phyloP scores from a whole-genome alignment of 1,139 yeast genomes.

The Suhomyces anneliseae region DNA sequence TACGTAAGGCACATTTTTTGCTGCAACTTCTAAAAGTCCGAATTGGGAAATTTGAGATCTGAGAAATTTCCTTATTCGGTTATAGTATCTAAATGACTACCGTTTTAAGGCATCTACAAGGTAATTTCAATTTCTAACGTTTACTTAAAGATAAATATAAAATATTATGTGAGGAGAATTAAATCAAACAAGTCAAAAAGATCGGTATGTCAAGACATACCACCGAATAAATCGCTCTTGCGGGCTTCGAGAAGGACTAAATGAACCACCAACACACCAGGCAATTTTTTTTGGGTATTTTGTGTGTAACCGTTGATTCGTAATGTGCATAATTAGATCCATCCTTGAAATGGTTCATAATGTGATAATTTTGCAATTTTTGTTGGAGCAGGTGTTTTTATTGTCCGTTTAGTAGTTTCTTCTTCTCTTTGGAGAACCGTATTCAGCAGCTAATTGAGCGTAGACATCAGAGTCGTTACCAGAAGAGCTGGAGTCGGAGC shows the following conservation, averaged over 20 bases:
- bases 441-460: constrained; percentile 13
- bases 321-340: constrained; percentile 5
- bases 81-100: neutral
- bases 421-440: constrained; percentile 16
- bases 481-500: constrained; percentile 3
- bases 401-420: constrained; percentile 18
- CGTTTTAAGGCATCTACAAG: neutral
- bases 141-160: neutral
- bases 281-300: constrained; percentile 6
- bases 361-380: neutral
- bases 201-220: constrained; percentile 1
- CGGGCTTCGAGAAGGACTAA: constrained; percentile 4
- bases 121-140: neutral
- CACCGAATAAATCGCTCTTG: constrained; percentile 5
- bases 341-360: constrained; percentile 9
- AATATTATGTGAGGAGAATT: constrained; percentile 5
- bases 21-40: no score
- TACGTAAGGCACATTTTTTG: no score
- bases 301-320: constrained; percentile 1
- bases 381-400: neutral
- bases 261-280: constrained; percentile 3
- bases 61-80: no score
- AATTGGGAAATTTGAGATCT: no score
- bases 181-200: constrained; percentile 3
- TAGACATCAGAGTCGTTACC: constrained; percentile 8